A percentile compares a stretch with the other conserved stretches of the same genome.
Conservation (phyloP, 257 asterid species). For the Cordia subcordata region DNA sequence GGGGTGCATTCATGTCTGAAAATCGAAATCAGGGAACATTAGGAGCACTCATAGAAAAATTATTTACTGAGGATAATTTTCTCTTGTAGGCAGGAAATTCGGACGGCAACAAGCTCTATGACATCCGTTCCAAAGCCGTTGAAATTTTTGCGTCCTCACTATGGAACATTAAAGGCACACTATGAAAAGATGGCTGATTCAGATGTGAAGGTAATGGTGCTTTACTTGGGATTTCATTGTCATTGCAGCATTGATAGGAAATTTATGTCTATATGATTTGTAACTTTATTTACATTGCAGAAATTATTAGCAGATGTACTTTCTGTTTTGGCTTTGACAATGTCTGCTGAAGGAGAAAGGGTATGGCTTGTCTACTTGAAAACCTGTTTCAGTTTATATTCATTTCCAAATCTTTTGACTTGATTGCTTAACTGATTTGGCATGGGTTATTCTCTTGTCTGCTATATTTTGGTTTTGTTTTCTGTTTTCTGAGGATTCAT, state of each 20-base stretch:
- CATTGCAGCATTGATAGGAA: neutral
- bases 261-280: neutral
- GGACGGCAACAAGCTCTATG: constrained; percentile 95
- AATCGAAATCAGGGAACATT: no score
- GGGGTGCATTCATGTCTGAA: no score
- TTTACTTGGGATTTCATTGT: constrained; percentile 6
- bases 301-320: constrained; percentile 88
- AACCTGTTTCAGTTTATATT: neutral
- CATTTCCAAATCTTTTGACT: neutral
- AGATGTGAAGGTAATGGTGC: constrained; percentile 60
- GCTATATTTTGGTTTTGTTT: no score
- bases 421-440: neutral
- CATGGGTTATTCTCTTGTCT: no score
- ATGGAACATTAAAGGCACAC: constrained; percentile 71
- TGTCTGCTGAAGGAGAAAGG: constrained; percentile 98
- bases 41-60: no score
- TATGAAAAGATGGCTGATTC: constrained; percentile 67
- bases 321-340: constrained; percentile 93
- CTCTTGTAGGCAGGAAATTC: constrained; percentile 73
- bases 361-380: constrained; percentile 28
- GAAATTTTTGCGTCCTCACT: constrained; percentile 93
- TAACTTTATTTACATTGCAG: constrained; percentile 28
- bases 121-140: constrained; percentile 97
- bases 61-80: no score
- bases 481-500: no score